Base-by-base conservation (phyloP, 257 asterid species). In the Orobanche coerulescens region DNA sequence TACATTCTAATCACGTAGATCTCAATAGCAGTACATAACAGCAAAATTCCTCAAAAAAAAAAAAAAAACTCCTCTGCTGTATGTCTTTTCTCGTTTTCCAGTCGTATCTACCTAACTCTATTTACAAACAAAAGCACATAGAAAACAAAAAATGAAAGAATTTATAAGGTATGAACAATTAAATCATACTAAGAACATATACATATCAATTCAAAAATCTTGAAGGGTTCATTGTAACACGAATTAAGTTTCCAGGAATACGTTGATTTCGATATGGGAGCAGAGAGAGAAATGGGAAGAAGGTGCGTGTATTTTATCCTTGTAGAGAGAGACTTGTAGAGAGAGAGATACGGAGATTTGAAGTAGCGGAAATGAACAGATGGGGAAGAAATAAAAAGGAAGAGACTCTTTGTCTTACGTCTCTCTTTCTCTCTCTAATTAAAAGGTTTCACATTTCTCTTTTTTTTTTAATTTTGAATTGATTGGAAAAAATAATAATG, bases 161-260 rank as follows among this genome's bases (percentile, higher is more conserved):
- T 75, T 70, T 46, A 64, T 46, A 51, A 30, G 15, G 20, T 47
- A 66, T 34, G 42, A 72, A 74, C 80, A 79, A 70, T 46, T 36
- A 47, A 75, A 75, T 52, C 58, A 65, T 13, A 47, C 43, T 61
- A 48, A 39, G 34, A 62, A 39, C 75, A 72, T 71, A 66, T 72
- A 76, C 87, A 72, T 76, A 70, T 72, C 68, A 76, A 76, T 74
- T 73, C 67, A 58, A 80, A 71, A 73, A 78, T 66, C 73, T 71
- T 16, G 55, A 53, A 62, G 40, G 61, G 65, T 58, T 72, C 46
- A 48, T 13, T 42, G 12, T 47, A 58, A 47, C 48, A 48, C 53
- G 65, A 71, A 66, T 73, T 64, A 57, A 68, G 58, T 58, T 25
- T 47, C 52, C 50, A 62, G 75, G 78, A 78, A 61, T 71, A 64